Evolutionary conservation across 1,284 basidiomycete genomes (phyloP), one percentile per base, ranked within the genome.

Genomic region (Sphaerobolus stellatus): DNA sequence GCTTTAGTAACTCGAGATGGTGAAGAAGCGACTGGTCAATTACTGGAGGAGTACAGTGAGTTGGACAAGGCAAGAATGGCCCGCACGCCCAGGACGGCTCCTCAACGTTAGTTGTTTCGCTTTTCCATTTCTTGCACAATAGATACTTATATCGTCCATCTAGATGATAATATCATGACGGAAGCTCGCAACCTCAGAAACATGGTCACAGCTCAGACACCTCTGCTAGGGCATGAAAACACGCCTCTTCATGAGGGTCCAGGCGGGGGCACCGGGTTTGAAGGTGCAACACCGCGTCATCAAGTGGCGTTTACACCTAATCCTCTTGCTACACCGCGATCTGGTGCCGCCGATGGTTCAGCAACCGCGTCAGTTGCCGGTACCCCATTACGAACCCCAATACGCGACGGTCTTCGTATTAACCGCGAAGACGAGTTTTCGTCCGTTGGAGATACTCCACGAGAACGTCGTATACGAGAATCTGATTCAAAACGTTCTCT

Each of bases 101-200:
- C 92, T 52, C 89, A 96, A 71, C 82, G 94, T 94, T 71, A 70
- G 91, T 82, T 8, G n/a, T 41, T 3, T 44, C 43, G 20, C 31
- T 2, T 31, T 4, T 31, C 18, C 22, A 33, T 33, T 31, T 33
- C 24, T 45, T 28, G 9, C 22, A 8, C n/a, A n/a, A n/a, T n/a
- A n/a, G n/a, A 4, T 49, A 50, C 50, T 61, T 44, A 58, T 61
- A 48, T 48, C 30, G 56, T 48, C 41, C 34, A 24, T 28, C 22
- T 64, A 93, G 92, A 92, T 75, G 94, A 98, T 69, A 94, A 87
- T 64, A 83, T 99, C 48, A 83, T 99, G 81, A 83, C 88, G 55
- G 96, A 99, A 71, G 97, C 96, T 8, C 84, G 94, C 33, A 98
- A 98, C 71, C 74, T 99, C 29, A 89, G 94, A 22, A 94, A 94